These are phyloP conservation scores for Agaricus blazei DNA, from an alignment of 768 basidiomycete species.

Conservation along the genomic window DNA sequence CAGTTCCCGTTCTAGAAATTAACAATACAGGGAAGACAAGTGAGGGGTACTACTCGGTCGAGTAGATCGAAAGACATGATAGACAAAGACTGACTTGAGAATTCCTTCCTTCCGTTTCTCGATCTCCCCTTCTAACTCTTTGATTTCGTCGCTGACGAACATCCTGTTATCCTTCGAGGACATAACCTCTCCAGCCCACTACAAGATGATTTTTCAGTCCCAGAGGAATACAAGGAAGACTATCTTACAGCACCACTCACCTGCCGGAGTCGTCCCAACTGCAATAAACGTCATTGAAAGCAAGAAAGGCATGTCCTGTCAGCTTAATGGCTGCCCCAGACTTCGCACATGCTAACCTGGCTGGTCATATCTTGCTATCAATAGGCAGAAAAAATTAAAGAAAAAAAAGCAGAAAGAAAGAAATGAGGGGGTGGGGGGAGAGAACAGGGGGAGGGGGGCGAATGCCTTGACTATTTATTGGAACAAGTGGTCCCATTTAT, in stretches of 20 bases:
- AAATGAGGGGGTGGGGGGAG: not conserved
- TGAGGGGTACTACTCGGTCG: too few species aligned
- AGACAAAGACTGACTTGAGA: conserved; percentile 47
- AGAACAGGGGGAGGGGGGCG: not conserved
- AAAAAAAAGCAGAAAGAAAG: not conserved
- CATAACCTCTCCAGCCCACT: conserved; percentile 92
- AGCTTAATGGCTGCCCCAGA: not conserved
- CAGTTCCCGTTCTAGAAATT: not conserved
- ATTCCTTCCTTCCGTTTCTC: conserved; percentile 74
- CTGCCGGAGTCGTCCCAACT: conserved; percentile 80
- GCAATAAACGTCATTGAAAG: not conserved
- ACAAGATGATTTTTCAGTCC: conserved; percentile 10
- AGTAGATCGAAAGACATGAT: not conserved
- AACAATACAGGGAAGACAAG: too few species aligned
- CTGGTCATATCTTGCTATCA: conserved; percentile 45
- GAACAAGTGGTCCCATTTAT: conserved; percentile 9
- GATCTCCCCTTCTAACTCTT: conserved; percentile 77
- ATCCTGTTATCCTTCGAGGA: conserved; percentile 74
- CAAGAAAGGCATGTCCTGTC: not conserved
- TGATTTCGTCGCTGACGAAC: conserved; percentile 71
- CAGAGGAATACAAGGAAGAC: not conserved
- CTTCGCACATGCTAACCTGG: conserved; percentile 38
- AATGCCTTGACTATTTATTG: not conserved
- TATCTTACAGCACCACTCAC: conserved; percentile 29
- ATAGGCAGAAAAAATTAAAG: not conserved